Percentiles rank a stretch among this genome's conserved stretches.
phyloP scores from a whole-genome alignment of 129 eudicot species.

The Silybum marianum region DNA sequence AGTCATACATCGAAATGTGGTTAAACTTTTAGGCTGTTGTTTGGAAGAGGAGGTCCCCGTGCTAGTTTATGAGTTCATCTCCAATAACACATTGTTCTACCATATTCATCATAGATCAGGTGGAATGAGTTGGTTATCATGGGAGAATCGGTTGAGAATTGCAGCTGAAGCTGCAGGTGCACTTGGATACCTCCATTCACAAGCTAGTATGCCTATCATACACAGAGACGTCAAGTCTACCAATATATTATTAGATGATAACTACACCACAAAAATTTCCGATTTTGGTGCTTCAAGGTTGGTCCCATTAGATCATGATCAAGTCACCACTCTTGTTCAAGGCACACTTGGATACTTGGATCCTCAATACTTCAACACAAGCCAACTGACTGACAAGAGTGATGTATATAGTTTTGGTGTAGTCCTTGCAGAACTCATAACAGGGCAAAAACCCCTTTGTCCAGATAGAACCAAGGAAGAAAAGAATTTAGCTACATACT shows the following conservation, averaged over 20 bases:
- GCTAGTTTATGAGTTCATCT: constrained; percentile 56
- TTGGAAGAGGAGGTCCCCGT: constrained; percentile 57
- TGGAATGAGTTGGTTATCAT: constrained; percentile 46
- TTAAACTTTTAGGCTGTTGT: constrained; percentile 61
- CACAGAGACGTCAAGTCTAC: constrained; percentile 11
- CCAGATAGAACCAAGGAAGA: constrained; percentile 19
- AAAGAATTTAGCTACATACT: constrained; percentile 11
- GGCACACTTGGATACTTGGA: constrained; percentile 59
- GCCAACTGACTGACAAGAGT: constrained; percentile 23
- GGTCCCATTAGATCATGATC: constrained; percentile 34
- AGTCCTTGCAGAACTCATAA: constrained; percentile 52
- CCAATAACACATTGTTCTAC: constrained; percentile 44
- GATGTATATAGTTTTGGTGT: constrained; percentile 65
- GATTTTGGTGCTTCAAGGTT: constrained; percentile 65
- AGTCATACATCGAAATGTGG: constrained; percentile 59
- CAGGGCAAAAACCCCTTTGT: constrained; percentile 41
- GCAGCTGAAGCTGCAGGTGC: constrained; percentile 51
- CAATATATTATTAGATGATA: constrained; percentile 41
- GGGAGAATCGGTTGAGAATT: constrained; percentile 52
- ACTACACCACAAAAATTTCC: constrained; percentile 42
- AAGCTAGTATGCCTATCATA: constrained; percentile 42
- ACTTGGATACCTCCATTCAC: constrained; percentile 57
- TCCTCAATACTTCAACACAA: constrained; percentile 41
- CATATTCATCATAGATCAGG: constrained; percentile 37
- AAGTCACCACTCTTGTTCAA: constrained; percentile 47